phyloP scores from a whole-genome alignment of 2,329 filamentous ascomycete genomes.

The Calcarisporium arbuscula region DNA sequence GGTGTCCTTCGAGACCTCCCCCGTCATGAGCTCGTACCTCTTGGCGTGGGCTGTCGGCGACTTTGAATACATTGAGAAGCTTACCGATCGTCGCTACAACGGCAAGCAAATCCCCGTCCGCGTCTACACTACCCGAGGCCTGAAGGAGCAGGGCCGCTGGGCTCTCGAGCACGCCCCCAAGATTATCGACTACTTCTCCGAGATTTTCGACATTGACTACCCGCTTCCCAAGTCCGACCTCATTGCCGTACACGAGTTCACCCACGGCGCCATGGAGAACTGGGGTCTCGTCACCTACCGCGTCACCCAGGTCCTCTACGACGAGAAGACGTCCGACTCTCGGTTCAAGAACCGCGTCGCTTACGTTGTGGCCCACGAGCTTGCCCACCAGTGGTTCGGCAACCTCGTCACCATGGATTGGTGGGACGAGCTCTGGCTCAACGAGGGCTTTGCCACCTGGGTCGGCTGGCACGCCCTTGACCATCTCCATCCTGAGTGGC shows the following conservation, averaged over 20 bases:
- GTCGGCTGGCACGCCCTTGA: conserved; percentile 92
- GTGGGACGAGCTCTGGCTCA: conserved; percentile 92
- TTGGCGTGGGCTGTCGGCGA: conserved; percentile 93
- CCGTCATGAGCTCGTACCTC: conserved; percentile 87
- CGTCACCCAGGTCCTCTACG: conserved; percentile 92
- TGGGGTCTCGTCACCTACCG: conserved; percentile 96
- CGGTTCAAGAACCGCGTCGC: conserved; percentile 90
- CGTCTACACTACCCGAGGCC: conserved; percentile 91
- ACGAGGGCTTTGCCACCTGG: conserved; percentile 97
- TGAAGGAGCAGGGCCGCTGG: conserved; percentile 86
- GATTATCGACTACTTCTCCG: conserved; percentile 94
- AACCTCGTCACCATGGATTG: conserved; percentile 96
- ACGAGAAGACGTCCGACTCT: conserved; percentile 84
- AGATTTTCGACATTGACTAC: conserved; percentile 89
- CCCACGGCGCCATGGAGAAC: conserved; percentile 83
- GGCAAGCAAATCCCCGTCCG: conserved; percentile 87
- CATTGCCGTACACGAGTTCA: conserved; percentile 90
- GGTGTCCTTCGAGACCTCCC: conserved; percentile 76
- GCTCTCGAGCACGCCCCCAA: conserved; percentile 87
- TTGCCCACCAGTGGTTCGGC: conserved; percentile 95
- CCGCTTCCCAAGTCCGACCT: conserved; percentile 89
- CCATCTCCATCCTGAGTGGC: conserved; percentile 91
- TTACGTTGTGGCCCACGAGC: conserved; percentile 96
- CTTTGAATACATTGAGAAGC: conserved; percentile 92
- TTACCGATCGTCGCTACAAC: conserved; percentile 84